These are phyloP conservation scores for Euptelea pleiosperma DNA, from an alignment of 164 flowering plant species.

Conservation along the genomic window DNA sequence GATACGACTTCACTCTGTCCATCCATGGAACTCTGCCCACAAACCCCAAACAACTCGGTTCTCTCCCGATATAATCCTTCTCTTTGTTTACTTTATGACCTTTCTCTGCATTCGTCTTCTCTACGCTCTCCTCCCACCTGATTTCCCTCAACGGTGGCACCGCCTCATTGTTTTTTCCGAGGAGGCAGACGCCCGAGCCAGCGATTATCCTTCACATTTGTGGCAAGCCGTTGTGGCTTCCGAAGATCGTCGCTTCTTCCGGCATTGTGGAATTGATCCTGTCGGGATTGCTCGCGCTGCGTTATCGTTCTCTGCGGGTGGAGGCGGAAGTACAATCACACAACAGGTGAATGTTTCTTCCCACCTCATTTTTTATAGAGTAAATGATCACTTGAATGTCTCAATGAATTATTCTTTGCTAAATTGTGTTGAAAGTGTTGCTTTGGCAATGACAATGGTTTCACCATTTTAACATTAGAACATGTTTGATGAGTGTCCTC, in stretches of 20 bases:
- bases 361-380: too few species aligned
- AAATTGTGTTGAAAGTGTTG: too few species aligned
- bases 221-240: constrained; percentile 40
- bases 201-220: constrained; percentile 31
- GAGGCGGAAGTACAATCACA: constrained; percentile 53
- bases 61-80: constrained; percentile 15
- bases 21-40: neutral
- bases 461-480: too few species aligned
- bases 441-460: too few species aligned
- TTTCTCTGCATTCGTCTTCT: constrained; percentile 29
- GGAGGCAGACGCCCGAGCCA: constrained; percentile 24
- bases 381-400: too few species aligned
- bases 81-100: constrained; percentile 14
- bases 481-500: too few species aligned
- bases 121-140: constrained; percentile 25
- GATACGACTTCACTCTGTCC: constrained; percentile 6
- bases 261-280: constrained; percentile 41
- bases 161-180: constrained; percentile 25
- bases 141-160: constrained; percentile 36
- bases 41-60: neutral
- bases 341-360: constrained; percentile 37
- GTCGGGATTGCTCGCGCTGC: constrained; percentile 40
- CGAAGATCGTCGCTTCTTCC: constrained; percentile 43
- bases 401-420: too few species aligned
- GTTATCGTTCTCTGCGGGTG: constrained; percentile 31